Conservation (phyloP, 164 flowering plant genomes). For the Berberis vulgaris region DNA sequence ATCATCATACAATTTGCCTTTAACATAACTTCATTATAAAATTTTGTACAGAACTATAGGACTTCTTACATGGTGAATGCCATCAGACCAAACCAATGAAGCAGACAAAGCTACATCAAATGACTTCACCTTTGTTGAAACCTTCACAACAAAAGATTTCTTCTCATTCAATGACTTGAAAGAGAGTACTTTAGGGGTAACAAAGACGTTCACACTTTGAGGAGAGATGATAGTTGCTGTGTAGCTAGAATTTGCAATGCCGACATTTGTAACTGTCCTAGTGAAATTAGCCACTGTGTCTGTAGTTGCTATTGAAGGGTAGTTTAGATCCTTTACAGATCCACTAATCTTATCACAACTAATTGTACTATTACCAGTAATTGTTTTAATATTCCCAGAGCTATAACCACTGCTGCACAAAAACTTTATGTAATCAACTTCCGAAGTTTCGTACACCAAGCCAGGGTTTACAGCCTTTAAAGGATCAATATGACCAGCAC, state of each 20-base stretch:
- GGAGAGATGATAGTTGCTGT: slow-evolving; percentile 8
- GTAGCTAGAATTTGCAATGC: slow-evolving; percentile 26
- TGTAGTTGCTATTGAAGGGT: slow-evolving; percentile 32
- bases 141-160: neutral
- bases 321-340: slow-evolving; percentile 24
- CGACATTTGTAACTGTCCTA: slow-evolving; percentile 46
- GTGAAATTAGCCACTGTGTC: slow-evolving; percentile 6
- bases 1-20: too few relatives aligned
- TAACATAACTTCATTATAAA: too few relatives aligned
- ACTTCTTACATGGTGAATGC: neutral
- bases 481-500: slow-evolving; percentile 45
- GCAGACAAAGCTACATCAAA: neutral
- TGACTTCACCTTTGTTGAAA: neutral
- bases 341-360: slow-evolving; percentile 11
- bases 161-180: neutral
- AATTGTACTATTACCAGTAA: slow-evolving; percentile 18
- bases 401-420: slow-evolving; percentile 11
- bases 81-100: neutral
- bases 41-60: neutral
- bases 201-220: slow-evolving; percentile 8
- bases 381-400: neutral
- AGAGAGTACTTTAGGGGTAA: slow-evolving; percentile 14
- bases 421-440: slow-evolving; percentile 25
- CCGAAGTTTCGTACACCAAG: slow-evolving; percentile 26
- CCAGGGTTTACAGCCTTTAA: slow-evolving; percentile 33